A percentile compares a stretch with the other conserved stretches of the same genome.
Evolutionary conservation across 345 rosid species (phyloP).

Genomic region (Citrus trifoliata): DNA sequence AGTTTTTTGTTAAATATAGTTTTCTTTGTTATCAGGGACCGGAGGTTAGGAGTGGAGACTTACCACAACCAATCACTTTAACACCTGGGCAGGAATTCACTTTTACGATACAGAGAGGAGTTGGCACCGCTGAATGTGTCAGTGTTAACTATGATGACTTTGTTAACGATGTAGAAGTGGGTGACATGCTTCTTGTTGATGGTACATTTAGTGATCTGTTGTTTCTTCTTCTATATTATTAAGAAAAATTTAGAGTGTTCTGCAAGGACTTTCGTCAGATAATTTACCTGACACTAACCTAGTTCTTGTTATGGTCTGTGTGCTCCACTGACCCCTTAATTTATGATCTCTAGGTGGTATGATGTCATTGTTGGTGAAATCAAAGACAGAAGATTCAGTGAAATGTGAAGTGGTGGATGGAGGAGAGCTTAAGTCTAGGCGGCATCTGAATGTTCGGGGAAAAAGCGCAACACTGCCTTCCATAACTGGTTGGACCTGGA

Average conservation of each 20-base stretch:
- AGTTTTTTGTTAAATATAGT: not conserved
- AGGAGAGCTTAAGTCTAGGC: conserved; percentile 97
- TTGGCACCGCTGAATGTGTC: conserved; percentile 79
- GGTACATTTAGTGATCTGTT: conserved; percentile 44
- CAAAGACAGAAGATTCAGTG: conserved; percentile 93
- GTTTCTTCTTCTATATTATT: not conserved
- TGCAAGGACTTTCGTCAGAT: not conserved
- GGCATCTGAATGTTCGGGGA: conserved; percentile 96
- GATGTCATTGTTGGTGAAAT: conserved; percentile 91
- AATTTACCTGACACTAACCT: not conserved
- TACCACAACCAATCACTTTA: conserved; percentile 83
- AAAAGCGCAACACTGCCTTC: conserved; percentile 98
- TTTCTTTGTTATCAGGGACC: conserved; percentile 62
- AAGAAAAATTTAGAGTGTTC: not conserved
- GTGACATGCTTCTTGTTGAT: conserved; percentile 99
- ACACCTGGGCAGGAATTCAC: conserved; percentile 85
- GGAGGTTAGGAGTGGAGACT: conserved; percentile 98
- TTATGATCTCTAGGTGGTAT: conserved; percentile 71
- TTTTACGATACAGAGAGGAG: conserved; percentile 87
- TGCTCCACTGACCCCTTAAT: conserved; percentile 15
- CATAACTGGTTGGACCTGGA: conserved; percentile 62
- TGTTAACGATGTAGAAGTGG: conserved; percentile 85
- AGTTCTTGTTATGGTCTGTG: not conserved
- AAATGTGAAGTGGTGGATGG: conserved; percentile 96
- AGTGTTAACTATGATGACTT: conserved; percentile 98